Evolutionary conservation across 2,329 filamentous ascomycete species (phyloP).

Genomic region (Knoxdaviesia proteae): DNA sequence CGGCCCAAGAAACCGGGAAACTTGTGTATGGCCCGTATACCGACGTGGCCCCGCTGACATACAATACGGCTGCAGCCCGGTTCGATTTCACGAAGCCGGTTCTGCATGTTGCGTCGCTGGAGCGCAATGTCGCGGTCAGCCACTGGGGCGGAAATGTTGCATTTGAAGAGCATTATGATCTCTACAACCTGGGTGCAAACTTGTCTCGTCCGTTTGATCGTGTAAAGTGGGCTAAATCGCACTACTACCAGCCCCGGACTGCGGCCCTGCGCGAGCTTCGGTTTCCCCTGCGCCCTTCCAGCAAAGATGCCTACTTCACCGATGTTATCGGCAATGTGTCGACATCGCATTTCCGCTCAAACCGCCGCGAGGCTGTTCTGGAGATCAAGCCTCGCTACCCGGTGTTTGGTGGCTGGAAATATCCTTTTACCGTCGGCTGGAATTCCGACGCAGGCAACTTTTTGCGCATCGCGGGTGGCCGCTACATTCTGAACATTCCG

Average conservation of each 20-base stretch:
- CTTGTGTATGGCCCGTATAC: constrained; percentile 86
- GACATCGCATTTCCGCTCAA: constrained; percentile 69
- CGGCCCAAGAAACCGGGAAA: constrained; percentile 43
- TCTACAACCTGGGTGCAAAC: constrained; percentile 71
- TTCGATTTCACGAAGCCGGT: constrained; percentile 94
- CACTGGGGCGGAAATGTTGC: constrained; percentile 97
- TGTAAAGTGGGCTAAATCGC: constrained; percentile 51
- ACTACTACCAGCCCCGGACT: constrained; percentile 57
- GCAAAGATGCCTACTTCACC: constrained; percentile 76
- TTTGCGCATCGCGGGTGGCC: constrained; percentile 44
- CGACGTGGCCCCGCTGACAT: constrained; percentile 52
- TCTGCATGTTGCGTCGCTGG: constrained; percentile 54
- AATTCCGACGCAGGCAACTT: constrained; percentile 66
- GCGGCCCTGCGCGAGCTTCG: constrained; percentile 65
- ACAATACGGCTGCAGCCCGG: constrained; percentile 50
- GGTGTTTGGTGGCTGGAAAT: constrained; percentile 96
- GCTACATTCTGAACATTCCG: constrained; percentile 75
- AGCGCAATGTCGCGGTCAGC: constrained; percentile 85
- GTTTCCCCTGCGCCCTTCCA: constrained; percentile 61
- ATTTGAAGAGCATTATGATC: constrained; percentile 80
- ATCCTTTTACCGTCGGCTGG: constrained; percentile 93
- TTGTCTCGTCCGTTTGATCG: constrained; percentile 53
- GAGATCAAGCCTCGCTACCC: constrained; percentile 90
- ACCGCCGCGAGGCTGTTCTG: constrained; percentile 56
- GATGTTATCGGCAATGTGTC: constrained; percentile 96